Evolutionary conservation across 2,329 filamentous ascomycete genomes (phyloP).

Genomic region (Esteya vermicola): DNA sequence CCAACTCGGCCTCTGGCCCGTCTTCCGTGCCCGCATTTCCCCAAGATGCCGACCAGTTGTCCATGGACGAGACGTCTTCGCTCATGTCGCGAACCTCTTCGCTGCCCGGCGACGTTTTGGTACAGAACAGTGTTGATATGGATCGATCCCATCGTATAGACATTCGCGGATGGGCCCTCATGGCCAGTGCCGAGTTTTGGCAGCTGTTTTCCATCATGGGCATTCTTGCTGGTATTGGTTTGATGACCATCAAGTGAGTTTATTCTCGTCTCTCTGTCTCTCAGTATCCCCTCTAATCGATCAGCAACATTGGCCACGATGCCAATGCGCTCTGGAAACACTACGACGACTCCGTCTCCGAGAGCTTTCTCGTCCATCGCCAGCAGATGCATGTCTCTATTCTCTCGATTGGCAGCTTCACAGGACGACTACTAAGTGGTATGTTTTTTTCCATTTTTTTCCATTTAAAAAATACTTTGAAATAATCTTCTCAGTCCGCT

Average conservation of each 20-base stretch:
- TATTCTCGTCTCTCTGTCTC: background rate
- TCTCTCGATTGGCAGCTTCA: conserved; percentile 76
- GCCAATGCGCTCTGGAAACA: conserved; percentile 78
- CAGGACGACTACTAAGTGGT: conserved; percentile 67
- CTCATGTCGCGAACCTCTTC: conserved; percentile 52
- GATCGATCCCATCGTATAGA: conserved; percentile 72
- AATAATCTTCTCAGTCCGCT: too few species aligned
- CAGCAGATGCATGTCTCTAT: conserved; percentile 92
- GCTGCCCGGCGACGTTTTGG: conserved; percentile 33
- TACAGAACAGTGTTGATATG: conserved; percentile 51
- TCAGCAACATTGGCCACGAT: conserved; percentile 86
- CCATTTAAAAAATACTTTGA: background rate
- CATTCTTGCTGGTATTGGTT: conserved; percentile 77
- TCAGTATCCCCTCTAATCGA: background rate
- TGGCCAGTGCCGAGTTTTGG: conserved; percentile 72
- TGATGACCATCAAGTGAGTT: conserved; percentile 97
- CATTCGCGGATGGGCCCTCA: conserved; percentile 69
- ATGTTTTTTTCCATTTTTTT: conserved; percentile 15
- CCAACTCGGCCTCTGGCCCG: too few species aligned
- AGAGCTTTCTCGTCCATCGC: conserved; percentile 62
- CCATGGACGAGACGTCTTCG: conserved; percentile 61
- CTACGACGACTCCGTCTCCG: conserved; percentile 58
- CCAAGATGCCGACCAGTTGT: conserved; percentile 19
- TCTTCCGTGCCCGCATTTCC: conserved; percentile 3
- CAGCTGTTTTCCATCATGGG: conserved; percentile 78